Evolutionary conservation across 2,329 filamentous ascomycete species (phyloP).

Genomic region (Claviceps humidiphila): DNA sequence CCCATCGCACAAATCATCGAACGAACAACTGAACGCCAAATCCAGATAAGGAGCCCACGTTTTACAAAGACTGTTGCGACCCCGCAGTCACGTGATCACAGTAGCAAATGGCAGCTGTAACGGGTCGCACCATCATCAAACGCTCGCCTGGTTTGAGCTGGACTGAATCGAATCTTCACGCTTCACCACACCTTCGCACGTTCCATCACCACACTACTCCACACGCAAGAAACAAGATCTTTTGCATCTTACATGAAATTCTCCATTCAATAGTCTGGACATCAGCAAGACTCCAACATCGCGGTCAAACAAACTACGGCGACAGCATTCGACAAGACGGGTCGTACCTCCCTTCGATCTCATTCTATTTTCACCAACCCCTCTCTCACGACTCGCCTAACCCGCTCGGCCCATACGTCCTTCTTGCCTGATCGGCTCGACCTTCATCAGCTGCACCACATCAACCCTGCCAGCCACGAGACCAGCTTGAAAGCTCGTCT

Average conservation of each 20-base stretch:
- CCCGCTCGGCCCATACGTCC: not conserved
- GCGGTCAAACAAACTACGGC: not conserved
- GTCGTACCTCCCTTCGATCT: not conserved
- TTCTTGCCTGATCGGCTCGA: not conserved
- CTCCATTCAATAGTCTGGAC: not conserved
- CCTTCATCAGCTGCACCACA: not conserved
- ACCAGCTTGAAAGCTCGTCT: not conserved
- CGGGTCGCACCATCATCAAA: slow-evolving; percentile 17
- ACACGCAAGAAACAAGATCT: slow-evolving; percentile 7
- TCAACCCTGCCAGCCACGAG: not conserved
- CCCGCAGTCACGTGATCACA: slow-evolving; percentile 22
- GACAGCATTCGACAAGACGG: not conserved
- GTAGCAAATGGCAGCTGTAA: slow-evolving; percentile 11
- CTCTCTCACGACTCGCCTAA: not conserved
- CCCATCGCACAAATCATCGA: too few species aligned
- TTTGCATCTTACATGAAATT: slow-evolving; percentile 8
- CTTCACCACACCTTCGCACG: slow-evolving; percentile 3
- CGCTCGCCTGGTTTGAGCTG: slow-evolving; percentile 1
- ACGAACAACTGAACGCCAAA: too few species aligned
- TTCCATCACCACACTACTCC: slow-evolving; percentile 6
- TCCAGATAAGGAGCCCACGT: too few species aligned
- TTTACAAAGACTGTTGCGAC: slow-evolving; percentile 7
- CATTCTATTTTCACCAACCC: slow-evolving; percentile 2
- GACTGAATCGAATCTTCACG: slow-evolving; percentile 1
- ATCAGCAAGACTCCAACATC: not conserved